Conservation (phyloP, 169 alveolate genomes). For the Theileria sp. region DNA sequence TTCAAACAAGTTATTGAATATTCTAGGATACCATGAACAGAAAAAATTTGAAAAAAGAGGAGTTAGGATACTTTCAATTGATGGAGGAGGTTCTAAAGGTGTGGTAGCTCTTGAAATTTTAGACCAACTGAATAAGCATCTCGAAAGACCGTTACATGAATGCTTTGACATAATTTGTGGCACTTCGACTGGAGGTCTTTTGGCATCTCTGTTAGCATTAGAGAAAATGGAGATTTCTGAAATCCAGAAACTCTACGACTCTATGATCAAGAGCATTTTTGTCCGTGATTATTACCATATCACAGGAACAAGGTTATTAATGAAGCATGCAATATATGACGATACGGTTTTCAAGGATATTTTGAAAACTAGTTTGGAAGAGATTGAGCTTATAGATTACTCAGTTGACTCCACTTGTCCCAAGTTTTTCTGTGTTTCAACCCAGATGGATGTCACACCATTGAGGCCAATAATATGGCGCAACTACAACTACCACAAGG, state of each 20-base stretch:
- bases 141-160: constrained; percentile 71
- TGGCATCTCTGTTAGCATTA: constrained; percentile 77
- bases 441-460: constrained; percentile 74
- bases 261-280: constrained; percentile 75
- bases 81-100: constrained; percentile 87
- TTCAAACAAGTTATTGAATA: constrained; percentile 54
- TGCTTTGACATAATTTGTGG: constrained; percentile 84
- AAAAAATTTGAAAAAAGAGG: constrained; percentile 35
- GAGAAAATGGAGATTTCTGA: constrained; percentile 76
- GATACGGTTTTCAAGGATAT: constrained; percentile 64
- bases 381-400: constrained; percentile 76
- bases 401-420: constrained; percentile 79
- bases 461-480: constrained; percentile 76
- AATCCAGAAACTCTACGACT: constrained; percentile 71
- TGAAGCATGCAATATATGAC: constrained; percentile 80
- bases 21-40: constrained; percentile 58
- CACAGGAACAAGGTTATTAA: constrained; percentile 71
- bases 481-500: constrained; percentile 70
- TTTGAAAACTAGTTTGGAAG: constrained; percentile 68
- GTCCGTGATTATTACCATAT: constrained; percentile 71
- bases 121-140: constrained; percentile 51
- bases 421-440: constrained; percentile 77
- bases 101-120: constrained; percentile 79
- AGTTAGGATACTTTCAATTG: constrained; percentile 76
- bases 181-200: constrained; percentile 83